Base-by-base conservation (phyloP, 2,329 filamentous ascomycete genomes). In the Ophiostoma sp. region DNA sequence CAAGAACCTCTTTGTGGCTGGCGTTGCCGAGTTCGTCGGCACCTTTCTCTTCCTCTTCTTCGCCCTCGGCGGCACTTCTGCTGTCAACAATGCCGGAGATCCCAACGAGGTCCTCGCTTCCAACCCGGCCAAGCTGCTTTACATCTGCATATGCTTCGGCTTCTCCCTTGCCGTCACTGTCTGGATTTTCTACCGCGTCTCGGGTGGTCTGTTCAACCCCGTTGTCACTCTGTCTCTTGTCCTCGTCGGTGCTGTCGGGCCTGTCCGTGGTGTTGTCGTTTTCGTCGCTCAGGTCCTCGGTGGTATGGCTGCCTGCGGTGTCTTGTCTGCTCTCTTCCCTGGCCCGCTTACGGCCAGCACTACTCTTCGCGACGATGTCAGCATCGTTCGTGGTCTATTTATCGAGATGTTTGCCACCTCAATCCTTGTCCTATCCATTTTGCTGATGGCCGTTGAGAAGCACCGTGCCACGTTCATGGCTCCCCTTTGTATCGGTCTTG, bases 371-470 rank as follows among this genome's bases (percentile, higher is more conserved):
- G 80, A 80, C 13, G 83, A 83, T 15, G 81, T 84, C 4, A 85
- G 79, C 71, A 79, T 83, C 11, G 80, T 80, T 0, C 87, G 87
- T 71, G 89, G 88, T 7, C 79, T 90, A 57, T 89, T 90, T 75
- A 84, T 90, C 67, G 89, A 90, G 77, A 84, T 88, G 80, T 88
- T 90, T 74, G 80, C 90, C 52, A 90, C 88, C 0, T 80, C 86
- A 0, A 83, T 89, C 76, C 81, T 91, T 11, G 84, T 90, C 8
- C 81, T 90, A 69, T 85, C 87, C 2, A 86, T 90, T 39, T 86
- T 88, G 77, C 89, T 92, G 85, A 82, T 92, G 64, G 89, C 89
- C 0, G 86, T 87, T 4, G 89, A 92, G 77, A 92, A 93, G 79
- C 89, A 92, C 77, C 87, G 88, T 64, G 86, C 87, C 2, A 93